These are phyloP conservation scores for Passalora sequoiae DNA, from an alignment of 2,329 filamentous ascomycete species.

Conservation along the genomic window DNA sequence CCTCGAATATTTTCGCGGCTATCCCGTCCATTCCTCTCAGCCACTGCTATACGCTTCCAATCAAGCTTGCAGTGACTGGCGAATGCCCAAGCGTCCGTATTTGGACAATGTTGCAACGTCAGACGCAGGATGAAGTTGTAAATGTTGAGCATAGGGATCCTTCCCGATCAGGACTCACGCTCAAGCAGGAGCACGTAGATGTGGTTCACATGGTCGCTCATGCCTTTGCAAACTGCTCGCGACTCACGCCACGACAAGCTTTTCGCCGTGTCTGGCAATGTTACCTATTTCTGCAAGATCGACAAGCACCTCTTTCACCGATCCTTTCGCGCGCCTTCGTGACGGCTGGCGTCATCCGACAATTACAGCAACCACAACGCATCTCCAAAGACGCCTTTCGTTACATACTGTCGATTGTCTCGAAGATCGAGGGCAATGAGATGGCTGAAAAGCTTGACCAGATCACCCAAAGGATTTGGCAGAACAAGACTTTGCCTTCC, in stretches of 20 bases:
- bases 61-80: slow-evolving; percentile 17
- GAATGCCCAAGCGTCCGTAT: neutral
- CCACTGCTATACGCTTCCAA: slow-evolving; percentile 18
- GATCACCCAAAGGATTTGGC: neutral
- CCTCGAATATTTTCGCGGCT: slow-evolving; percentile 20
- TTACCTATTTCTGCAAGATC: slow-evolving; percentile 41
- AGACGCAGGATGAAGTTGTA: slow-evolving; percentile 8
- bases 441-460: slow-evolving; percentile 18
- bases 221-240: slow-evolving; percentile 37
- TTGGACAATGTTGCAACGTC: slow-evolving; percentile 6
- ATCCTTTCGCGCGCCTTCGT: slow-evolving; percentile 47
- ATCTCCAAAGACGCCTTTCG: slow-evolving; percentile 34
- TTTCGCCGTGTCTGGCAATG: slow-evolving; percentile 46
- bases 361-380: slow-evolving; percentile 34
- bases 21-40: slow-evolving; percentile 17
- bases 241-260: slow-evolving; percentile 38
- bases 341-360: slow-evolving; percentile 45
- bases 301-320: slow-evolving; percentile 41
- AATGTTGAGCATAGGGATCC: neutral
- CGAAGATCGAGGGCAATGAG: slow-evolving; percentile 40
- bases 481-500: neutral
- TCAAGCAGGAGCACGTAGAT: slow-evolving; percentile 36
- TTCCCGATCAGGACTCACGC: slow-evolving; percentile 11
- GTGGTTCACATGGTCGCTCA: slow-evolving; percentile 45
- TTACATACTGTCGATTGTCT: slow-evolving; percentile 44